Evolutionary conservation across 176 grass and related monocot genomes (phyloP), one percentile per base, ranked within the genome.

Genomic region (Poa pratensis): DNA sequence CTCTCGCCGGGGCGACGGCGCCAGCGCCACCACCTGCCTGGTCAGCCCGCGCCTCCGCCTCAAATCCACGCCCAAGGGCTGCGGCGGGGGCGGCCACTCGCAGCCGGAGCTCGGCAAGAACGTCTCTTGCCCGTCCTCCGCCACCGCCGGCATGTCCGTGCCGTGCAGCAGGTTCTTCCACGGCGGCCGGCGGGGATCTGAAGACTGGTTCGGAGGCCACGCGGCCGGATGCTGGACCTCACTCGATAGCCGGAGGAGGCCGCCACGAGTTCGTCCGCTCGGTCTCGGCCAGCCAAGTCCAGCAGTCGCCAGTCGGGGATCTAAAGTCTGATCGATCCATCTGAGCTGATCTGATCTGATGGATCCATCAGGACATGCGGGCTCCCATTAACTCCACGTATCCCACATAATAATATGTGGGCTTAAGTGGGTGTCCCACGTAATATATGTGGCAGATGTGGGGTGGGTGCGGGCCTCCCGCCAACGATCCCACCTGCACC

Each of bases 251-350:
- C 71, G 54, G 2, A 16, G 76, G 76, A 4, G 57, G 3, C 57
- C 59, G 59, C 9, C 57, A 9, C 57, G n/a, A 22, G 9, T 60
- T 60, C 66, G 15, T 92, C 51, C 85, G 85, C 45, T 91, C 91
- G 12, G 84, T 97, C 19, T 95, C 95, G 2, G 92, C 91, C 14
- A 97, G 87, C 49, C 94, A 92, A 79, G 95, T 99, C 20, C 94
- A 96, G 84, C 93, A 94, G 78, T 99, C 96, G 80, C n/a, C n/a
- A n/a, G n/a, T n/a, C n/a, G n/a, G n/a, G n/a, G n/a, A n/a, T n/a
- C n/a, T n/a, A n/a, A n/a, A n/a, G n/a, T n/a, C n/a, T n/a, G n/a
- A n/a, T n/a, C n/a, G n/a, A n/a, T n/a, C n/a, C n/a, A n/a, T n/a
- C n/a, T n/a, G n/a, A n/a, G n/a, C n/a, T n/a, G n/a, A n/a, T n/a